Evolutionary conservation across 2,329 filamentous ascomycete genomes (phyloP), one percentile per base, ranked within the genome.

Genomic region (Claviceps pazoutovae): DNA sequence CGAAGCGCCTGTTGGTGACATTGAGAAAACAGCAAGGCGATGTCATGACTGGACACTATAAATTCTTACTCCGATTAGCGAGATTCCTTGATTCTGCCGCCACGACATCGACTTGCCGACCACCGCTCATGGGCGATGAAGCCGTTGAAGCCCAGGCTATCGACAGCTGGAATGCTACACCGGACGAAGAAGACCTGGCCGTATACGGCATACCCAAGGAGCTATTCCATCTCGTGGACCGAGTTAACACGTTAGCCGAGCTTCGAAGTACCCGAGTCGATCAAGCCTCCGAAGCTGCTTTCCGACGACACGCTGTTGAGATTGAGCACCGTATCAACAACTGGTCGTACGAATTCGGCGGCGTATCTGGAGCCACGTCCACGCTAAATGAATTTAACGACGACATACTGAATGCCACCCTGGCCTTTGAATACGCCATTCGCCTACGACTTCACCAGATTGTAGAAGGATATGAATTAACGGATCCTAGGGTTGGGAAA

Each of bases 381-480:
- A 54, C 57, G 3, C 50, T 59, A 8, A 52, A 54, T 1, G 54
- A 62, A 4, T 41, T 48, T 26, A 58, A 56, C 17, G 58, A 62
- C 7, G 64, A 69, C 41, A 62, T 64, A 1, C 51, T 68, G 9
- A 55, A 63, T 46, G 68, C 67, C 17, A 67, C 68, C 2, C 60
- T 58, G 16, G 67, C 68, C 5, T 71, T 69, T 53, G 68, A 71
- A 52, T 65, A 65, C 56, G 68, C 69, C 8, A 61, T 71, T n/a
- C 62, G 67, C 8, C 59, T 72, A 17, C 63, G 69, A 8, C 61
- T 72, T 17, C 67, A 72, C 56, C 68, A 72, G 53, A 65, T 72
- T 34, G 64, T 69, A 11, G 66, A 72, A 46, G 69, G 69, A 1
- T 72, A 72, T 54, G 62, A 66, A 23, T 54, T 67, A 9, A 51